Conservation (phyloP, 2,329 filamentous ascomycete genomes). For the Pestalotiopsis sp. region DNA sequence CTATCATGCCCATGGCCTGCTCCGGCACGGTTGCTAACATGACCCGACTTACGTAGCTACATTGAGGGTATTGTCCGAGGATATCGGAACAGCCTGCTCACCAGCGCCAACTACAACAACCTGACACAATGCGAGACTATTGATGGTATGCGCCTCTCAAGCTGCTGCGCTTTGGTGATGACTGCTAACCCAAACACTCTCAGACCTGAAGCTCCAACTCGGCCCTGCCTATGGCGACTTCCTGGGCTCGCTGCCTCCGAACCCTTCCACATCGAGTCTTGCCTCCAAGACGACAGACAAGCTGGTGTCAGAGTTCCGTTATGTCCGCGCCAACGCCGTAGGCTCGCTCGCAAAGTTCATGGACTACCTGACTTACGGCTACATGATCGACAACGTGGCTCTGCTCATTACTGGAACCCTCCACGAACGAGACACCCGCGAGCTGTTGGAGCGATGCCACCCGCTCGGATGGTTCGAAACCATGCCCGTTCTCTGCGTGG, state of each 20-base stretch:
- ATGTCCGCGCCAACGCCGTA: constrained; percentile 90
- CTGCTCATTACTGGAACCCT: constrained; percentile 96
- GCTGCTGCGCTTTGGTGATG: not conserved
- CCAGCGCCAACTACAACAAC: constrained; percentile 88
- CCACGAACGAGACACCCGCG: constrained; percentile 94
- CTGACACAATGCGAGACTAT: constrained; percentile 97
- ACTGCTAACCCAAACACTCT: constrained; percentile 2
- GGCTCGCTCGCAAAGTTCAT: constrained; percentile 93
- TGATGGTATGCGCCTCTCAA: constrained; percentile 66
- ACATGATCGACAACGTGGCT: constrained; percentile 99
- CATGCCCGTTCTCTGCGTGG: constrained; percentile 95
- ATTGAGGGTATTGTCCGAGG: constrained; percentile 97
- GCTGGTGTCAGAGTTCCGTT: constrained; percentile 95
- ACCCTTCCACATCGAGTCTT: constrained; percentile 93
- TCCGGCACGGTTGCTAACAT: constrained; percentile 26
- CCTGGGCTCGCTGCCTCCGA: constrained; percentile 88
- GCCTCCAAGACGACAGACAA: constrained; percentile 97
- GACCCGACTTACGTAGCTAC: constrained; percentile 61
- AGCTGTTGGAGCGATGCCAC: constrained; percentile 93
- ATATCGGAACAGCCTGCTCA: constrained; percentile 93
- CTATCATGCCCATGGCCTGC: constrained; percentile 24
- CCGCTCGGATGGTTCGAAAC: constrained; percentile 99
- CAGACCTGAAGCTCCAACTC: constrained; percentile 97
- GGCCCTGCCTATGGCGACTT: constrained; percentile 97
- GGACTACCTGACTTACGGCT: constrained; percentile 97